Percentiles rank a stretch among this genome's conserved stretches.
Evolutionary conservation across 2,329 filamentous ascomycete species (phyloP).

Genomic region (Epichloe festucae): DNA sequence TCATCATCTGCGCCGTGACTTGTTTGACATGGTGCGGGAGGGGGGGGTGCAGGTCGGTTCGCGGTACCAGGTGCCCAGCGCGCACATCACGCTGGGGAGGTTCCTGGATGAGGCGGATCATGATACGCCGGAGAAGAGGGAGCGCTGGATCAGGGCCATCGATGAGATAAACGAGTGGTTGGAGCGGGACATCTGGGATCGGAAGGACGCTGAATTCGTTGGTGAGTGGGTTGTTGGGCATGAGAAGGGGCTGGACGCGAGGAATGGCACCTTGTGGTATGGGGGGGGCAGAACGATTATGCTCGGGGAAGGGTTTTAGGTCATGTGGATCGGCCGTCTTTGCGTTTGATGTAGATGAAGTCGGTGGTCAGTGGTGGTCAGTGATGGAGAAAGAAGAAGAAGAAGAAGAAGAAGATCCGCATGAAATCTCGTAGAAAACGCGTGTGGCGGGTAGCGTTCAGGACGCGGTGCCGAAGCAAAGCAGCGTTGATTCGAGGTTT

Average conservation of each 20-base stretch:
- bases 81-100: constrained; percentile 76
- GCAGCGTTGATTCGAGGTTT: too few relatives aligned
- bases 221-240: constrained; percentile 84
- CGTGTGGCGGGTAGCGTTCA: too few relatives aligned
- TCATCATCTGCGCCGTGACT: constrained; percentile 74
- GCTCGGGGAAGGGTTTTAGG: constrained; percentile 46
- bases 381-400: too few relatives aligned
- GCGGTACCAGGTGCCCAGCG: constrained; percentile 78
- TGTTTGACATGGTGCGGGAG: constrained; percentile 50
- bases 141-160: constrained; percentile 53
- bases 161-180: constrained; percentile 70
- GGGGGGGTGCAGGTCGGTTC: constrained; percentile 60
- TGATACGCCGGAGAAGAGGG: constrained; percentile 43
- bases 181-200: constrained; percentile 56
- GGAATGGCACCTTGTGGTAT: constrained; percentile 74
- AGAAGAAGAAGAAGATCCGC: too few relatives aligned
- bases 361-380: too few relatives aligned
- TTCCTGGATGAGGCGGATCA: constrained; percentile 61
- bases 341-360: not conserved
- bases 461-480: too few relatives aligned
- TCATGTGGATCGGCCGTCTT: not conserved
- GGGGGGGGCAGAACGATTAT: constrained; percentile 63
- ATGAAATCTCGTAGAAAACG: too few relatives aligned
- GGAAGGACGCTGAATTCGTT: constrained; percentile 26
- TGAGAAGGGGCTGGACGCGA: constrained; percentile 60